Percentiles rank a stretch among this genome's conserved stretches.
phyloP scores from a whole-genome alignment of 352 stramenopile genomes.

The Phytophthora uliginosa region DNA sequence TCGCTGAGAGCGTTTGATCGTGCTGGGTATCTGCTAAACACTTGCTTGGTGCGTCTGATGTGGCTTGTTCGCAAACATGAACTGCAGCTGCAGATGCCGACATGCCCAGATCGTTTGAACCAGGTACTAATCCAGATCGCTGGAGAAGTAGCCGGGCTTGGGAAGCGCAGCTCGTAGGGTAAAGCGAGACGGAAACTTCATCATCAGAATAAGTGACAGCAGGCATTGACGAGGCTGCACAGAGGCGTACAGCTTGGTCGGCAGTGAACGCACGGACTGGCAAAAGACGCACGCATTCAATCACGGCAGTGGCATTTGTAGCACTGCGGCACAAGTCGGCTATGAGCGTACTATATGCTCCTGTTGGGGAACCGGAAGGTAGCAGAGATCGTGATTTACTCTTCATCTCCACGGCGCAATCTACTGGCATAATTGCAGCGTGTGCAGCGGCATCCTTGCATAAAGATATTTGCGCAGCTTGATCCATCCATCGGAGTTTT shows the following conservation, averaged over 20 bases:
- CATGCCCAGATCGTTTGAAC: slow-evolving; percentile 16
- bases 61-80: slow-evolving; percentile 40
- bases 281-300: slow-evolving; percentile 41
- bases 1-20: slow-evolving; percentile 29
- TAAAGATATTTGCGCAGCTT: slow-evolving; percentile 33
- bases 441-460: slow-evolving; percentile 36
- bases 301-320: slow-evolving; percentile 30
- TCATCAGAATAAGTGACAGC: slow-evolving; percentile 1
- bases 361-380: not conserved
- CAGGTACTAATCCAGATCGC: slow-evolving; percentile 5
- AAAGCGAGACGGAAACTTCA: slow-evolving; percentile 3
- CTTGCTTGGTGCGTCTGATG: slow-evolving; percentile 39
- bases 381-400: slow-evolving; percentile 12
- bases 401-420: slow-evolving; percentile 44
- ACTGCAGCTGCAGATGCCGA: slow-evolving; percentile 33
- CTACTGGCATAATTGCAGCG: slow-evolving; percentile 33
- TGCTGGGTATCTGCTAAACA: slow-evolving; percentile 45
- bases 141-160: slow-evolving; percentile 29
- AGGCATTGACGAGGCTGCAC: slow-evolving; percentile 30
- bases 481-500: slow-evolving; percentile 63
- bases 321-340: slow-evolving; percentile 39
- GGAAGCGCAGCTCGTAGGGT: slow-evolving; percentile 32
- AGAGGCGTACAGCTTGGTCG: slow-evolving; percentile 38
- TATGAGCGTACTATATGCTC: slow-evolving; percentile 24
- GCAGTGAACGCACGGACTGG: slow-evolving; percentile 29